These are phyloP conservation scores for Halophytophthora polymorphica DNA, from an alignment of 352 stramenopile genomes.

Conservation along the genomic window DNA sequence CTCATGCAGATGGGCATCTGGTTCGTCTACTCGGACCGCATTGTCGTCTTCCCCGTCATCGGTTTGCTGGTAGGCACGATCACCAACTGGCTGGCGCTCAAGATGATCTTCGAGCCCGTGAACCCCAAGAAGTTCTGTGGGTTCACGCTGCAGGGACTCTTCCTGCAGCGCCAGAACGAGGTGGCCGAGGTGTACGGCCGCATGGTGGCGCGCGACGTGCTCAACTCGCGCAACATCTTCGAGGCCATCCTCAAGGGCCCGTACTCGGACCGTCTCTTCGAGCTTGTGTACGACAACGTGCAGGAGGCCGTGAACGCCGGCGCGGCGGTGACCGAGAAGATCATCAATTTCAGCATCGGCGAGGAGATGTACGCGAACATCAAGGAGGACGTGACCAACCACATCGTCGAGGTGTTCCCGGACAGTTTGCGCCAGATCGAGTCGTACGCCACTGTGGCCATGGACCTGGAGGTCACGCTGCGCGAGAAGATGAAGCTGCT, in stretches of 20 bases:
- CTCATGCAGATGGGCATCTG: constrained; percentile 88
- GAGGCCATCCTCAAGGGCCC: constrained; percentile 88
- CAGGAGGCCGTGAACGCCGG: constrained; percentile 82
- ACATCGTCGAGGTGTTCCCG: constrained; percentile 87
- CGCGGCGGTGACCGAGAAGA: constrained; percentile 70
- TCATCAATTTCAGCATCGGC: constrained; percentile 84
- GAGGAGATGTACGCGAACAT: constrained; percentile 83
- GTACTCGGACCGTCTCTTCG: constrained; percentile 82
- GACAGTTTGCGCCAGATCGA: constrained; percentile 90
- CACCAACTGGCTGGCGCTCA: constrained; percentile 96
- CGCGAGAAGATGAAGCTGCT: constrained; percentile 90
- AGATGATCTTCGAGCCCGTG: constrained; percentile 92
- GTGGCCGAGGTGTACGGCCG: constrained; percentile 87
- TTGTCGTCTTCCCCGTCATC: constrained; percentile 89
- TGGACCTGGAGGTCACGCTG: constrained; percentile 91
- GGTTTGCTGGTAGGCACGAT: constrained; percentile 95
- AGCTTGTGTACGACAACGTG: constrained; percentile 88
- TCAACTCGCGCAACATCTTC: constrained; percentile 88
- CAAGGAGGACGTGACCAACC: constrained; percentile 86
- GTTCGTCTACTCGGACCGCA: constrained; percentile 81
- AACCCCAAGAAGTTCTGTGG: constrained; percentile 83
- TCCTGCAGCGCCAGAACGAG: constrained; percentile 91
- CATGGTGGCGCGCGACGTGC: constrained; percentile 79
- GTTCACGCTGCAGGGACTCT: constrained; percentile 94
- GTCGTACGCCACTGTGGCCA: constrained; percentile 89